Percentiles rank a stretch among this genome's conserved stretches.
Conservation (phyloP, 768 basidiomycete species). For the Hygrophoropsis aurantiaca region DNA sequence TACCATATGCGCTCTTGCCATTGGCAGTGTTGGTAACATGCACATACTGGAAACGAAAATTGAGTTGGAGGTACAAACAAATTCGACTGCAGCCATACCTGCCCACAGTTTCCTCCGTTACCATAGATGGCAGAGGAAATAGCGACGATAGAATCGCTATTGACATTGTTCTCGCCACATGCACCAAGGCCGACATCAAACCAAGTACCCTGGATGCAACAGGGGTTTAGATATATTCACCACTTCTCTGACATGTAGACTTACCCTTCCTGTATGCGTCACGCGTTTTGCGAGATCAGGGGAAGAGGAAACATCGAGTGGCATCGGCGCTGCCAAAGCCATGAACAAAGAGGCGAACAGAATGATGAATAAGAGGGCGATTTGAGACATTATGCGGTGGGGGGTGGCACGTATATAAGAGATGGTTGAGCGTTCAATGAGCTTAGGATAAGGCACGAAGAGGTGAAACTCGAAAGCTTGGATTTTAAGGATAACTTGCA, state of each 20-base stretch:
- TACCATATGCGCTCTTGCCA: conserved; percentile 48
- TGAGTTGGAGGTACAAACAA: conserved; percentile 8
- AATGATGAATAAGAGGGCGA: conserved; percentile 29
- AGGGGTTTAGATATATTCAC: not conserved
- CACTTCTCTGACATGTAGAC: conserved; percentile 16
- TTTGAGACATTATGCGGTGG: conserved; percentile 15
- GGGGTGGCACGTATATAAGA: not conserved
- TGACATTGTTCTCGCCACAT: conserved; percentile 53
- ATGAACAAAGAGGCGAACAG: conserved; percentile 44
- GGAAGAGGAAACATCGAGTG: conserved; percentile 18
- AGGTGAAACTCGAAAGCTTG: conserved; percentile 6
- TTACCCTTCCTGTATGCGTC: conserved; percentile 56
- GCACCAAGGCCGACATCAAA: conserved; percentile 61
- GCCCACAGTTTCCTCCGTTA: conserved; percentile 55
- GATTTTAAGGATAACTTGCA: conserved; percentile 4
- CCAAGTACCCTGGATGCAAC: conserved; percentile 58
- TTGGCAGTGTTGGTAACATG: conserved; percentile 59
- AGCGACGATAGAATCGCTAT: conserved; percentile 60
- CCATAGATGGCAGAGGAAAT: conserved; percentile 56
- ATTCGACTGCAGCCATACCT: conserved; percentile 40
- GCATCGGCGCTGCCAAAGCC: conserved; percentile 40
- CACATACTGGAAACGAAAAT: conserved; percentile 46
- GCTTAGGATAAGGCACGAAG: not conserved
- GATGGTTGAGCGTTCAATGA: not conserved
- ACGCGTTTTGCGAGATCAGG: conserved; percentile 48